These are phyloP conservation scores for Solanum paucissectum DNA, from an alignment of 257 asterid species.

Conservation along the genomic window DNA sequence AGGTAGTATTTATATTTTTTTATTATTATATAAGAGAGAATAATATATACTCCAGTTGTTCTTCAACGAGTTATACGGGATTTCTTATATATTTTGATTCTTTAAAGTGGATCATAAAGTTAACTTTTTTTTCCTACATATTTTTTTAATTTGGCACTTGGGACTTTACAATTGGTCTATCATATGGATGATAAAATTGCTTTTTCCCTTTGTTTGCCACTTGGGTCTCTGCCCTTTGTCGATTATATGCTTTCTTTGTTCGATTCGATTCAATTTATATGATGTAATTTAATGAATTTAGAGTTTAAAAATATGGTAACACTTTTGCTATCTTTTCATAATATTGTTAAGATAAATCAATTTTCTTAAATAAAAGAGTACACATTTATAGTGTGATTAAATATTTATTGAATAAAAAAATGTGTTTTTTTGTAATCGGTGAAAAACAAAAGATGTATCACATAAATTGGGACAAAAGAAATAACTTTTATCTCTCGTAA, in stretches of 20 bases:
- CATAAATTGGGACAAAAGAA: accelerated
- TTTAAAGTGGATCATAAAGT: not conserved
- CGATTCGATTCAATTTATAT: no score
- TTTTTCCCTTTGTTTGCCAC: not conserved
- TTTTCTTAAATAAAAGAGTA: not conserved
- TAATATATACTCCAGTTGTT: not conserved
- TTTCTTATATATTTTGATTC: not conserved
- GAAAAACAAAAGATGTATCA: not conserved
- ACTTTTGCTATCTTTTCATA: no score
- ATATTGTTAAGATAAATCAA: not conserved
- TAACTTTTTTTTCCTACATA: not conserved
- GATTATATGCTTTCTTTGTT: not conserved
- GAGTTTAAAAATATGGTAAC: no score
- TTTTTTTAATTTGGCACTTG: not conserved
- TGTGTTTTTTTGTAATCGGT: no score
- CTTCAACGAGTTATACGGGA: not conserved
- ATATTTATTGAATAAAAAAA: not conserved
- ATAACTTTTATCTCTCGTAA: not conserved
- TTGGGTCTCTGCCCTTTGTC: not conserved
- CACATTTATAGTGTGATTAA: no score
- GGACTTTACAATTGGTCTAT: not conserved
- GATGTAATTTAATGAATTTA: no score
- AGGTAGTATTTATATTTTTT: no score
- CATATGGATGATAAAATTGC: not conserved
- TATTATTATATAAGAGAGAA: not conserved